phyloP scores from a whole-genome alignment of 78 protist species.

The Guillardia theta region DNA sequence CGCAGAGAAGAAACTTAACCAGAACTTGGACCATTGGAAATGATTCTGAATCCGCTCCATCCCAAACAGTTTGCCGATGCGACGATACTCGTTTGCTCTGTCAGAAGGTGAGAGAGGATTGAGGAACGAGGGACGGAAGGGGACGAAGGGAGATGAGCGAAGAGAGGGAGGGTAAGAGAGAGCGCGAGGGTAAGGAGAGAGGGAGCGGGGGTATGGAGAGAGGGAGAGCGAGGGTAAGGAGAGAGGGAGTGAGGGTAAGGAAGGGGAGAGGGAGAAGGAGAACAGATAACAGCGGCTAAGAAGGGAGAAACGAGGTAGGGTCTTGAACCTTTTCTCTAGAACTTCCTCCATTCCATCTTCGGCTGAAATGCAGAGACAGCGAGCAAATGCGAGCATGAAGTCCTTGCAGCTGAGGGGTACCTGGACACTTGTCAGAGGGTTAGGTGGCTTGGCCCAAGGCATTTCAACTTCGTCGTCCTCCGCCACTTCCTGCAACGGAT shows the following conservation, averaged over 20 bases:
- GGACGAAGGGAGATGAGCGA: not conserved
- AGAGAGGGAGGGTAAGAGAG: not conserved
- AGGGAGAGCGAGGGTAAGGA: not conserved
- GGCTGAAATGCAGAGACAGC: not conserved
- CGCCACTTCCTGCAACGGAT: too few species aligned
- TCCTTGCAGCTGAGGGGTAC: too few species aligned
- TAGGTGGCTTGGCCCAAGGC: too few species aligned
- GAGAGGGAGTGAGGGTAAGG: not conserved
- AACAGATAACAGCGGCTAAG: not conserved
- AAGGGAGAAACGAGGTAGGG: not conserved
- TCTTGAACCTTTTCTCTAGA: too few species aligned
- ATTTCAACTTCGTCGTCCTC: too few species aligned
- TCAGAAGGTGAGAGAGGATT: not conserved
- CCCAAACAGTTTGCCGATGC: not conserved
- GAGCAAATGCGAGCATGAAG: not conserved
- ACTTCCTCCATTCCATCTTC: not conserved
- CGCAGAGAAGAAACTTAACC: not conserved
- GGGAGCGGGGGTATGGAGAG: not conserved
- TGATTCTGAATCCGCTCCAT: not conserved
- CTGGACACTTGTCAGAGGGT: not conserved
- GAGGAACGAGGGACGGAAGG: not conserved
- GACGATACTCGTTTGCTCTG: not conserved
- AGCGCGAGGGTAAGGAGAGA: not conserved
- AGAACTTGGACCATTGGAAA: not conserved
- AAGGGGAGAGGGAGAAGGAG: not conserved